A percentile compares a stretch with the other conserved stretches of the same genome.
phyloP scores from a whole-genome alignment of 2,329 filamentous ascomycete species.

The Didymella arachidicola region DNA sequence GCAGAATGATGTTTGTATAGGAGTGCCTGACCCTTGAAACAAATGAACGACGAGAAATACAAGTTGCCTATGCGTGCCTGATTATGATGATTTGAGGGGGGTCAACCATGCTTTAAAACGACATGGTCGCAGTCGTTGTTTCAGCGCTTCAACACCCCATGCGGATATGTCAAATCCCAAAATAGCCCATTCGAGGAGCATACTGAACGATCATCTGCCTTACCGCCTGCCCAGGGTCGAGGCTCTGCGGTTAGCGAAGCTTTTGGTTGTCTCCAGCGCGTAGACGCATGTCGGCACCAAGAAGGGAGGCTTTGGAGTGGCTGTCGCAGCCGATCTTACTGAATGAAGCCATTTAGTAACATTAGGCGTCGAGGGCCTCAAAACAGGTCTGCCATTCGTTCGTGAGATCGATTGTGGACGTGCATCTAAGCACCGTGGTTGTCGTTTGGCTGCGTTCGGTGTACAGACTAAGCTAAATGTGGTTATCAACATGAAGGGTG shows the following conservation, averaged over 20 bases:
- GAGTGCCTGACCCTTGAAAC: conserved; percentile 35
- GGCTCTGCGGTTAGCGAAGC: conserved; percentile 11
- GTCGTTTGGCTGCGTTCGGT: conserved; percentile 17
- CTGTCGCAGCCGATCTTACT: conserved; percentile 8
- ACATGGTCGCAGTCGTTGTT: conserved; percentile 41
- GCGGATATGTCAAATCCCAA: conserved; percentile 21
- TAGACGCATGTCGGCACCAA: conserved; percentile 28
- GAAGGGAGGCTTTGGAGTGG: conserved; percentile 3
- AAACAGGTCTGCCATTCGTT: conserved; percentile 11
- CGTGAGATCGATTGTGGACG: conserved; percentile 6
- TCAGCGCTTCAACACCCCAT: conserved; percentile 28
- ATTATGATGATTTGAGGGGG: conserved; percentile 31
- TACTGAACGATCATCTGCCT: conserved; percentile 30
- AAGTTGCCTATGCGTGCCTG: conserved; percentile 26
- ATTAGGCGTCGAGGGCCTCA: background rate
- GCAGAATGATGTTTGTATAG: conserved; percentile 19
- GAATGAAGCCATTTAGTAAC: conserved; percentile 8
- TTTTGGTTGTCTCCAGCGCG: conserved; percentile 35
- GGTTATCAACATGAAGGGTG: background rate
- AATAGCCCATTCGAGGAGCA: conserved; percentile 27
- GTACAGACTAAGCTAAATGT: conserved; percentile 8
- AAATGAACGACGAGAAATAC: conserved; percentile 34
- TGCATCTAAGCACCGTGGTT: conserved; percentile 35
- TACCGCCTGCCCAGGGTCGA: conserved; percentile 29
- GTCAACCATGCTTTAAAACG: conserved; percentile 47